Evolutionary conservation across 371 early-diverging fungal genomes (phyloP), one percentile per base, ranked within the genome.

Genomic region (Syncephalastrum monosporum): DNA sequence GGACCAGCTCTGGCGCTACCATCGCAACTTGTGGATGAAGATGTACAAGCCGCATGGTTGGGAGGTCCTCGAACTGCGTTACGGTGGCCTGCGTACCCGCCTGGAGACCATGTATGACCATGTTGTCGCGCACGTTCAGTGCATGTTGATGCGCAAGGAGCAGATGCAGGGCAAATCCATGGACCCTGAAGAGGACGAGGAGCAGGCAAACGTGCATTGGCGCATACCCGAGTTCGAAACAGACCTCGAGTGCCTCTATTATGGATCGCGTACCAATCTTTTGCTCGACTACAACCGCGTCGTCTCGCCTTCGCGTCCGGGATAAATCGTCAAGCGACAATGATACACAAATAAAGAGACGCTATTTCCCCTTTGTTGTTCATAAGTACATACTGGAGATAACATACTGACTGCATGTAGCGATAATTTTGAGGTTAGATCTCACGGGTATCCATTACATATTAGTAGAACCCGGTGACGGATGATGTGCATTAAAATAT

Each of bases 31-130:
- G 59, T 94, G 94, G 94, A 79, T 84, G 64, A 72, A 77, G 52
- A 86, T 82, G 53, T 87, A 87, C 68, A 89, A 89, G 56, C 91
- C 93, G 1, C 91, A 91, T 80, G 94, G 94, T 2, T 87, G 90
- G 86, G 94, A 93, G 61, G 82, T 90, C 0, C 57, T 94, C 4
- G 93, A 94, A 61, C 65, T 86, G 53, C 83, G 94, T 33, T 94
- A 94, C 65, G 94, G 94, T 50, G 91, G 88, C 3, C 57, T 91
- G 23, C 65, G 85, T 1, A 79, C 91, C 6, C 81, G 94, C 4
- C 59, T 92, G 45, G 77, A 84, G 54, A 91, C 90, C 41, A 82
- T 92, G 84, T 74, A 86, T 45, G 90, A 89, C 47, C 83, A 87
- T 17, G 74, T 93, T 16, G 67, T 87, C 19, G 83, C 84, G 4